Evolutionary conservation across 106 monocot species (phyloP).

Genomic region (Allium sativum): DNA sequence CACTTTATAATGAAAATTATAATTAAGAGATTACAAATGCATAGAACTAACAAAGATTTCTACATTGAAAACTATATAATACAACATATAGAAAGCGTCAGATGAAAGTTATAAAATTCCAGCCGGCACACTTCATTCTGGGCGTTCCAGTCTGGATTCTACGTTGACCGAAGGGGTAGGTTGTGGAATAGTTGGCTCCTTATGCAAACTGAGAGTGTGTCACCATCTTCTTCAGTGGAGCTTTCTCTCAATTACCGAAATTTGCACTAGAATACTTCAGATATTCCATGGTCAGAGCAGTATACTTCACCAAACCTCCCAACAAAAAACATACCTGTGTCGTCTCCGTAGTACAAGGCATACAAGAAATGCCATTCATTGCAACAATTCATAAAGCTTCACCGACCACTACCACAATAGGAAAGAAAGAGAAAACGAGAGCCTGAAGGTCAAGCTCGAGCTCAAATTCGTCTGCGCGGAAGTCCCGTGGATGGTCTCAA

Average conservation of each 20-base stretch:
- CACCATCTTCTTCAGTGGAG: no score
- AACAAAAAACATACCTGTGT: slow-evolving; percentile 23
- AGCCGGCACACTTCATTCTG: no score
- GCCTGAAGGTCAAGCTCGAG: slow-evolving; percentile 29
- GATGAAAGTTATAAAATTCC: not conserved
- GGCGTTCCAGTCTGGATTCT: no score
- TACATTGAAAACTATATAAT: not conserved
- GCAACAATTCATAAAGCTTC: not conserved
- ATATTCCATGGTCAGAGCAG: no score
- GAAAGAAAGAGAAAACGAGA: slow-evolving; percentile 45
- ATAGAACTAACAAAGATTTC: not conserved
- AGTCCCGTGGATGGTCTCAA: slow-evolving; percentile 45
- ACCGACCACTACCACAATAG: slow-evolving; percentile 11
- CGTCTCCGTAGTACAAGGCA: slow-evolving; percentile 29
- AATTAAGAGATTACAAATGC: no score
- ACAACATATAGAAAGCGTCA: not conserved
- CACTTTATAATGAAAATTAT: no score
- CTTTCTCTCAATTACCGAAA: no score
- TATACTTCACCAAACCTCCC: not conserved
- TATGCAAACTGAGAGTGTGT: no score
- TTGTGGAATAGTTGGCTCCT: no score
- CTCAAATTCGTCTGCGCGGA: slow-evolving; percentile 36
- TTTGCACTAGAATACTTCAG: no score
- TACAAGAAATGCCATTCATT: not conserved
- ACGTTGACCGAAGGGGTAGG: no score